These are phyloP conservation scores for Rhododendron ovatum DNA, from an alignment of 148 eudicot genomes.

Conservation along the genomic window DNA sequence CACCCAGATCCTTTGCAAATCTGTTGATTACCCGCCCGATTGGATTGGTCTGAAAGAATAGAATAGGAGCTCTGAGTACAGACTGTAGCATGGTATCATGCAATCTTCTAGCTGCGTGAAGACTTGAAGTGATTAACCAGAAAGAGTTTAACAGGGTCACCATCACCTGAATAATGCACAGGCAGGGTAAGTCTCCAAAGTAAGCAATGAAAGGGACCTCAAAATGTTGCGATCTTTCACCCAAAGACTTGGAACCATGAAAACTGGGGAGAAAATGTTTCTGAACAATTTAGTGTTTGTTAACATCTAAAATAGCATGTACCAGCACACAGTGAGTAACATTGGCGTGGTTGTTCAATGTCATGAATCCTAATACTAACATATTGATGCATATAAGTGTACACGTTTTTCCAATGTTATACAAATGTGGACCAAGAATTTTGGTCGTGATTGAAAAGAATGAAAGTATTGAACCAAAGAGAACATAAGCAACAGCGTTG, in stretches of 20 bases:
- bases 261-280: background rate
- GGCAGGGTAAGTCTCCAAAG: background rate
- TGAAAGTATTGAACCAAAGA: background rate
- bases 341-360: background rate
- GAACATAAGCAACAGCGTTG: background rate
- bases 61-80: constrained; percentile 61
- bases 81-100: constrained; percentile 55
- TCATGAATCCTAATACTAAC: background rate
- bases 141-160: constrained; percentile 57
- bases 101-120: constrained; percentile 51
- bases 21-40: constrained; percentile 61
- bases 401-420: background rate
- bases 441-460: background rate
- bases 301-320: background rate
- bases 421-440: background rate
- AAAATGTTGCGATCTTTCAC: background rate
- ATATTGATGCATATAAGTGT: background rate
- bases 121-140: constrained; percentile 64
- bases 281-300: background rate
- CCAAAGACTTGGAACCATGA: background rate
- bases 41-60: constrained; percentile 69
- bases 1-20: constrained; percentile 53
- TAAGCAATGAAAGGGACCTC: background rate
- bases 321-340: background rate
- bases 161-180: constrained; percentile 38